Evolutionary conservation across 345 rosid species (phyloP).

Genomic region (Eucalyptus tenuipes): DNA sequence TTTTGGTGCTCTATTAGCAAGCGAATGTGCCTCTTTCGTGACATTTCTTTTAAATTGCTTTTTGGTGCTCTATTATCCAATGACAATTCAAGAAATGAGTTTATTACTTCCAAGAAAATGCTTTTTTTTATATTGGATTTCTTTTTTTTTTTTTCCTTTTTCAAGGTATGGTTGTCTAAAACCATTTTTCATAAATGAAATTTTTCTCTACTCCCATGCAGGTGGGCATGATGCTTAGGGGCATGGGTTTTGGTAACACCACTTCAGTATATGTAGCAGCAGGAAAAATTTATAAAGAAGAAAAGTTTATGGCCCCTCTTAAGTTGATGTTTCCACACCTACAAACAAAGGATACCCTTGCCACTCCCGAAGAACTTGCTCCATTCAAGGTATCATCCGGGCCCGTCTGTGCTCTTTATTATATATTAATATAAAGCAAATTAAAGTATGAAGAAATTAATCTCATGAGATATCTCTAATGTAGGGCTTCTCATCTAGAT

Average conservation of each 20-base stretch:
- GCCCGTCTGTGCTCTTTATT: not conserved
- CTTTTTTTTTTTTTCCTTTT: not conserved
- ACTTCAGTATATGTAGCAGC: conserved; percentile 81
- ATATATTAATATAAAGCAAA: not conserved
- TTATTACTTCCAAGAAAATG: not conserved
- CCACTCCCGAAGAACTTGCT: conserved; percentile 72
- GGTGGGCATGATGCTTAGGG: conserved; percentile 99
- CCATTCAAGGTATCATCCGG: conserved; percentile 52
- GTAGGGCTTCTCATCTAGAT: conserved; percentile 83
- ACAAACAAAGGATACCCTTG: conserved; percentile 81
- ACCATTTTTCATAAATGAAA: not conserved
- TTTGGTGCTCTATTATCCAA: not conserved
- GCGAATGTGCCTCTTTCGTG: not conserved
- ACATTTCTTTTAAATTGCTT: not conserved
- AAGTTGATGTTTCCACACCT: conserved; percentile 83
- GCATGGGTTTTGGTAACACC: conserved; percentile 84
- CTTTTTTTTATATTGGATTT: not conserved
- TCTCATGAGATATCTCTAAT: conserved; percentile 1
- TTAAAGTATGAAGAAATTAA: not conserved
- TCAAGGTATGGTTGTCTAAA: not conserved
- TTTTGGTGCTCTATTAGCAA: not conserved
- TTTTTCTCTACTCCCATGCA: conserved; percentile 1
- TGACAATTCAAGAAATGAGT: not conserved
- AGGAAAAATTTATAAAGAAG: conserved; percentile 85
- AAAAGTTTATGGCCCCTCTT: conserved; percentile 83